phyloP scores from a whole-genome alignment of 2,329 filamentous ascomycete species.

The Kalmusia sp. region DNA sequence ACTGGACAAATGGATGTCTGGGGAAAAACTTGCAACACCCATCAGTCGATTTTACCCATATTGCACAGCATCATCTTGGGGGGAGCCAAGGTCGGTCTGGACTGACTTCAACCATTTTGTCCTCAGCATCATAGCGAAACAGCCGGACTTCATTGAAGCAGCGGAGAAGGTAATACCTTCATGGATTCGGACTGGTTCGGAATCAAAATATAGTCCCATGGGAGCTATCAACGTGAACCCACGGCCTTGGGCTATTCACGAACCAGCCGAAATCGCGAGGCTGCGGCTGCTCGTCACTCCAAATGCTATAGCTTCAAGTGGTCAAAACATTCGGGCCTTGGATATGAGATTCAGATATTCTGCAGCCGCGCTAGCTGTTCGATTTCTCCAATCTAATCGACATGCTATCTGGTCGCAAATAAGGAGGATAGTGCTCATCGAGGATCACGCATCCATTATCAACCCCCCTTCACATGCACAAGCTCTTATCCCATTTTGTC shows the following conservation, averaged over 20 bases:
- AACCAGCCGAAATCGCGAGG: neutral
- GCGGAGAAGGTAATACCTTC: neutral
- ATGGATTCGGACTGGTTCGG: too few species aligned
- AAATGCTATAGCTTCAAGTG: too few species aligned
- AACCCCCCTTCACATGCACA: neutral
- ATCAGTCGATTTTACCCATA: too few species aligned
- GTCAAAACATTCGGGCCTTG: neutral
- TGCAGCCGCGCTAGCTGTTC: constrained; percentile 1
- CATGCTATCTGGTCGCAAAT: neutral
- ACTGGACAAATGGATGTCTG: neutral
- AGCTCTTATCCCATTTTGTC: neutral
- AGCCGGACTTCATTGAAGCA: neutral
- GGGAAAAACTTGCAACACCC: neutral
- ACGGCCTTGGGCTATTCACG: neutral
- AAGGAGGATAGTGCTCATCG: neutral
- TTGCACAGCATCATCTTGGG: too few species aligned
- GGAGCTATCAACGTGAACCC: neutral
- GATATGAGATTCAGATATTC: neutral
- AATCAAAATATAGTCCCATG: neutral
- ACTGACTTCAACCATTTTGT: neutral
- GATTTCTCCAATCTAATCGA: neutral
- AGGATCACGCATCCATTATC: neutral
- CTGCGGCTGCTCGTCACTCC: neutral
- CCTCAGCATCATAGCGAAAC: neutral
- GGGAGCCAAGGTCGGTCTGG: neutral